Base-by-base conservation (phyloP, 805 yeast species). In the Lipomyces yamadae region DNA sequence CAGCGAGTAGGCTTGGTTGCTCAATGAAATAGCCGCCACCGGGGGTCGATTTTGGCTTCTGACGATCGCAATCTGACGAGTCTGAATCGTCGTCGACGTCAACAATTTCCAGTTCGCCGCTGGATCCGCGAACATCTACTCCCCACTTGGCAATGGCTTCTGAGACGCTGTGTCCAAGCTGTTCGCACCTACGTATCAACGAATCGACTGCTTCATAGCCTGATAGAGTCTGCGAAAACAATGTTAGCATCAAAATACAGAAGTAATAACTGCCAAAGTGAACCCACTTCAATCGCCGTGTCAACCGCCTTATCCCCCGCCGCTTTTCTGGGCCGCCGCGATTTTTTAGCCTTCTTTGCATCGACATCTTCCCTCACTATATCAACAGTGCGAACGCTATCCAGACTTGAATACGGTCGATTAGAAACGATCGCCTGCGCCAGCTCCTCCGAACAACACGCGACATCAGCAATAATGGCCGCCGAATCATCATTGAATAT, bases 141-240 rank as follows among this genome's bases (percentile, higher is more conserved):
- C 98, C 98, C 99, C 99, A 94, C 67, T 84, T 83, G 59, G 81
- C 81, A 79, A 95, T 91, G 69, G 91, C 95, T 11, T 79, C 76
- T 4, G 92, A 82, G 65, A 95, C 92, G 6, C 81, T 76, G 15
- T 83, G 81, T 64, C 98, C 97, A 71, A 90, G 88, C 18, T 85
- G 84, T 8, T 92, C 86, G 80, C 99, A 95, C 71, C 87, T 85
- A 66, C 86, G 86, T 68, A 95, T 91, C 71, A 95, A 81, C n/a
- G 96, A 89, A 73, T 94, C 98, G 56, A 95, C 97, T 0, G 99
- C 98, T 68, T 88, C 88, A 76, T 95, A 95, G 4, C 98, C 98
- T 73, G 87, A 86, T 69, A 95, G 81, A 15, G 92, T 88, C 69
- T 83, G 80, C 58, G 85, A n/a, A 15, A 24, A 24, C 24, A 24